phyloP scores from a whole-genome alignment of 1,284 basidiomycete genomes.

The Rhodotorula mucilaginosa region DNA sequence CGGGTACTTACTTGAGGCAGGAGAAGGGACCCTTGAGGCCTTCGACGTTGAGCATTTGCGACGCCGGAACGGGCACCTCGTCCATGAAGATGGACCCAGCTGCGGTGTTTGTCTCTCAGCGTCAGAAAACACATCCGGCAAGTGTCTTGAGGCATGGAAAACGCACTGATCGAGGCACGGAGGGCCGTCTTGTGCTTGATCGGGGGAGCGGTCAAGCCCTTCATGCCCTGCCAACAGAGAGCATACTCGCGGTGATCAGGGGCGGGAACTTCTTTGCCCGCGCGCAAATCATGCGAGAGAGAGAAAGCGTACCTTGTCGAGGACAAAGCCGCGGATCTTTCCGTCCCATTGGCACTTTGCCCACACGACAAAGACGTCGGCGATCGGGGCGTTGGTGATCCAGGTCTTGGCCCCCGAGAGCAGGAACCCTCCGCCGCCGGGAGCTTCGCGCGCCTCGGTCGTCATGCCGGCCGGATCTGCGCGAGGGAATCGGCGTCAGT shows the following conservation, averaged over 20 bases:
- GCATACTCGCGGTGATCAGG: constrained; percentile 48
- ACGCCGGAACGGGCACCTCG: constrained; percentile 67
- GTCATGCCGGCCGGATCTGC: constrained; percentile 69
- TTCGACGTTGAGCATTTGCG: constrained; percentile 69
- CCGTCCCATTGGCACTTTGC: constrained; percentile 91
- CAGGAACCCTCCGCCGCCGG: constrained; percentile 69
- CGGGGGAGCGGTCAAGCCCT: constrained; percentile 78
- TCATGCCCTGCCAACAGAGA: constrained; percentile 60
- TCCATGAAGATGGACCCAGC: constrained; percentile 92
- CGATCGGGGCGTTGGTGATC: constrained; percentile 69
- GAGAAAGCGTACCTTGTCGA: constrained; percentile 64
- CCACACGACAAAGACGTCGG: constrained; percentile 82
- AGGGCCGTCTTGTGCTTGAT: constrained; percentile 94
- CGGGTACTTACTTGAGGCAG: constrained; percentile 64
- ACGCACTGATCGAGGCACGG: constrained; percentile 68
- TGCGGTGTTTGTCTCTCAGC: neutral
- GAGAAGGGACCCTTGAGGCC: constrained; percentile 83
- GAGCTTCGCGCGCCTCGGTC: constrained; percentile 78
- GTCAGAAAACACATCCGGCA: neutral
- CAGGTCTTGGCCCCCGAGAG: constrained; percentile 93
- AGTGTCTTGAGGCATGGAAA: neutral
- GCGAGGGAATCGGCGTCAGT: neutral
- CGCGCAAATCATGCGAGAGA: no score
- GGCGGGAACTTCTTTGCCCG: no score
- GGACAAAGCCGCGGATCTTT: constrained; percentile 85